Evolutionary conservation across 2,329 filamentous ascomycete genomes (phyloP).

Genomic region (Emmonsia crescens): DNA sequence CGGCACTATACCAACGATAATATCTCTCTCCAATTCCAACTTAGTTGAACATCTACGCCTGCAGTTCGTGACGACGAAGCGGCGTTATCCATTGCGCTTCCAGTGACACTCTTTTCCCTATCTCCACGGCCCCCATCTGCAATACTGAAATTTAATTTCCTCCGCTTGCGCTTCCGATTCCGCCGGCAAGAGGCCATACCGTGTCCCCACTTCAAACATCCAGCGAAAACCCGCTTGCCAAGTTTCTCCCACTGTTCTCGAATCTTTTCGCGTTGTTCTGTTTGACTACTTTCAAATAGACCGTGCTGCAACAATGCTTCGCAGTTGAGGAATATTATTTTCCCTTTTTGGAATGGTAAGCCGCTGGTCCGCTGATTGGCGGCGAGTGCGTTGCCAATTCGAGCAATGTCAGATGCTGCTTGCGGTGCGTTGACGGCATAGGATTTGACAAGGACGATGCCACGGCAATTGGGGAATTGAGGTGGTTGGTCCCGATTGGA

Average conservation of each 20-base stretch:
- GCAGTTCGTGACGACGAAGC: neutral
- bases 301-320: conserved; percentile 6
- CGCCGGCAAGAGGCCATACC: neutral
- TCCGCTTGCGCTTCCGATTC: neutral
- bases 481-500: neutral
- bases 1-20: conserved; percentile 3
- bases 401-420: conserved; percentile 10
- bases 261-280: neutral
- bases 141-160: neutral
- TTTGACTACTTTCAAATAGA: neutral
- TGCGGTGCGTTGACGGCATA: neutral
- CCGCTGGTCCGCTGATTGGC: conserved; percentile 11
- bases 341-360: conserved; percentile 13
- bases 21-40: conserved; percentile 21
- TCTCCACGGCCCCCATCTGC: neutral
- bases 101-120: neutral
- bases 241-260: conserved; percentile 13
- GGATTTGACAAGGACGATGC: conserved; percentile 21
- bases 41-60: conserved; percentile 15
- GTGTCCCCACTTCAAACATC: conserved; percentile 23
- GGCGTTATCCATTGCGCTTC: neutral
- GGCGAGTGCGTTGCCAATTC: conserved; percentile 17
- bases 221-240: conserved; percentile 26
- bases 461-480: conserved; percentile 6
- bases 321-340: conserved; percentile 25